Evolutionary conservation across 192 early-diverging fungal genomes (phyloP), one percentile per base, ranked within the genome.

Genomic region (Podila epigama): DNA sequence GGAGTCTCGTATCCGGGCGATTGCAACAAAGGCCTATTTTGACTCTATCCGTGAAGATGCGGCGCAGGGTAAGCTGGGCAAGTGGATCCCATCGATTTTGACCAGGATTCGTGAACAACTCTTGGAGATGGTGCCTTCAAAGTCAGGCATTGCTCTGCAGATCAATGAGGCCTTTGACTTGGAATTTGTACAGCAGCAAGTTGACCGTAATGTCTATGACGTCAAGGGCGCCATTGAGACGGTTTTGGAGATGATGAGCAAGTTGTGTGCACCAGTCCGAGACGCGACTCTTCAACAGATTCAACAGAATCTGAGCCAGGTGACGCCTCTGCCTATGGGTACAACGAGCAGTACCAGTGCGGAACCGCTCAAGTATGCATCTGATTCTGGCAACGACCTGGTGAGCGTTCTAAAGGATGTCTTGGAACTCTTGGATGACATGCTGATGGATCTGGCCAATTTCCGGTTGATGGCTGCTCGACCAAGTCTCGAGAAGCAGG

Each of bases 361-460:
- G 16, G 36, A 52, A 10, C 22, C 66, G 18, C 28, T 50, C 10
- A 32, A n/a, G 28, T 37, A 31, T 41, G 48, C 70, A 9, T 58
- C 66, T 2, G 55, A 36, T 0, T 40, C 48, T 12, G 36, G 78
- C 1, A 83, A 62, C 18, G 82, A 85, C 22, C 72, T 83, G 6
- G 81, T 90, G 29, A 81, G 86, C 29, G 63, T 68, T 11, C 70
- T 88, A n/a, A 65, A 66, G 28, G 57, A 51, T 0, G 83, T 89
- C 22, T 66, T 94, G 20, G 86, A 82, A 25, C 41, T 91, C 1
- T 66, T 95, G 33, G 92, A 96, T 27, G 72, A 82, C 12, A 96
- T 96, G 95, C 84, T 87, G 51, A 69, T 94, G 50, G 95, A 96
- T 66, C 66, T 95, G n/a, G 81, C 88, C 31, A 96, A 96, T 78